These are phyloP conservation scores for Eucalyptus sideroxylon DNA, from an alignment of 345 rosid species.

Conservation along the genomic window DNA sequence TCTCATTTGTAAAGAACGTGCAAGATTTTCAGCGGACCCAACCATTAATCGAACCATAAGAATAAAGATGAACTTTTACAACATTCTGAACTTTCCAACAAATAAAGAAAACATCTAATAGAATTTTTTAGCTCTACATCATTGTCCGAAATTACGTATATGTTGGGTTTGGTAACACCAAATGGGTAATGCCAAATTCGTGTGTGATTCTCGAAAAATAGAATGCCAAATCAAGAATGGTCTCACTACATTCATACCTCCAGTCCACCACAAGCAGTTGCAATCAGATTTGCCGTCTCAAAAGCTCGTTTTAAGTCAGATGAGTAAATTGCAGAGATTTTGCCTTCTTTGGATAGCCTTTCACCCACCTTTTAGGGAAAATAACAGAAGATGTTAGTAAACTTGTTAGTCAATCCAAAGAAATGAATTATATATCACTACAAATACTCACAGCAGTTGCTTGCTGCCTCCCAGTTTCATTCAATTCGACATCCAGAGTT, in stretches of 20 bases:
- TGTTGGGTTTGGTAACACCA: neutral
- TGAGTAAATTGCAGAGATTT: conserved; percentile 1
- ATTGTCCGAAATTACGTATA: conserved; percentile 47
- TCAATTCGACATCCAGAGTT: conserved; percentile 71
- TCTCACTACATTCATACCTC: neutral
- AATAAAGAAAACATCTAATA: neutral
- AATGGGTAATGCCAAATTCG: neutral
- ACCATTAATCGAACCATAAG: neutral
- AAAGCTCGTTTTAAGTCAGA: neutral
- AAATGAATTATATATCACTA: neutral
- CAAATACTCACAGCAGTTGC: conserved; percentile 42
- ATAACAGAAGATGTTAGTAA: neutral
- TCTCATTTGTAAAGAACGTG: neutral
- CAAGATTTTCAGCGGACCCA: neutral
- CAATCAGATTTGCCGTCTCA: neutral
- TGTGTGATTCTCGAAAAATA: neutral
- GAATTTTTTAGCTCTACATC: neutral
- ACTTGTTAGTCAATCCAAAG: neutral
- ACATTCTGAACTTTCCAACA: neutral
- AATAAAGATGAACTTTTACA: neutral
- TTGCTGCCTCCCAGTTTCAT: conserved; percentile 70
- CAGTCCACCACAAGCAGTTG: neutral
- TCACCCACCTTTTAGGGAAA: conserved; percentile 44
- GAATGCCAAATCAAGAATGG: neutral
- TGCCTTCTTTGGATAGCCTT: conserved; percentile 48